Percentiles rank a stretch among this genome's conserved stretches.
Evolutionary conservation across 495 filamentous ascomycete species (phyloP).

Genomic region (Talaromyces thailandensis): DNA sequence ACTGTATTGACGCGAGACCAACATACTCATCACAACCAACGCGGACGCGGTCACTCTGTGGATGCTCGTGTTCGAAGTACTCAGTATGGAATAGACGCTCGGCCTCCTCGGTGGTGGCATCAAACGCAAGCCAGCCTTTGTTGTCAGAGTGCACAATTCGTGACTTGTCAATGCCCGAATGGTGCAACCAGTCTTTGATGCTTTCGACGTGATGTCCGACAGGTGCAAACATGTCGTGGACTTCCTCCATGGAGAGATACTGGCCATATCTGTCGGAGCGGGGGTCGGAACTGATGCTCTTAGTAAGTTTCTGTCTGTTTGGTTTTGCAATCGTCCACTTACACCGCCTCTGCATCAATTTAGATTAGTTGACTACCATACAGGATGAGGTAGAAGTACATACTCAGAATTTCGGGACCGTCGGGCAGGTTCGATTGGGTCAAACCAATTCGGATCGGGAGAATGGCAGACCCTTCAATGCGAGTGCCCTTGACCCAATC

Average conservation of each 20-base stretch:
- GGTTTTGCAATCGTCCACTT: neutral
- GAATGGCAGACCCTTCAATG: constrained; percentile 12
- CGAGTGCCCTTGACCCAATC: constrained; percentile 27
- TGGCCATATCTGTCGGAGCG: constrained; percentile 3
- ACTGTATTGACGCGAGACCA: neutral
- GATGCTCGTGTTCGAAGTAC: constrained; percentile 50
- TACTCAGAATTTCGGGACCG: constrained; percentile 17
- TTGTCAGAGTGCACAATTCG: constrained; percentile 41
- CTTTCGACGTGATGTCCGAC: neutral
- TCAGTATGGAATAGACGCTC: constrained; percentile 50
- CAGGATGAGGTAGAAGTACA: neutral
- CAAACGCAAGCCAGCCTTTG: constrained; percentile 48
- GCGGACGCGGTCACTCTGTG: constrained; percentile 27
- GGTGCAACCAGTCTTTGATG: constrained; percentile 5
- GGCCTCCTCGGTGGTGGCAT: constrained; percentile 44
- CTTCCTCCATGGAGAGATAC: constrained; percentile 6
- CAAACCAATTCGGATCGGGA: constrained; percentile 23
- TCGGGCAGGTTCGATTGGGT: constrained; percentile 21
- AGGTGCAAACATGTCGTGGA: constrained; percentile 4
- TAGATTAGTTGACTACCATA: neutral
- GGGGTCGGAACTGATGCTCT: constrained; percentile 1
- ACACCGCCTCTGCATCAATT: constrained; percentile 1
- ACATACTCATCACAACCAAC: constrained; percentile 39
- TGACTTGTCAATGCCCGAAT: constrained; percentile 36
- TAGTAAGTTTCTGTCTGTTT: neutral